These are phyloP conservation scores for Colletotrichum noveboracense DNA, from an alignment of 2,329 filamentous ascomycete genomes.

Conservation along the genomic window DNA sequence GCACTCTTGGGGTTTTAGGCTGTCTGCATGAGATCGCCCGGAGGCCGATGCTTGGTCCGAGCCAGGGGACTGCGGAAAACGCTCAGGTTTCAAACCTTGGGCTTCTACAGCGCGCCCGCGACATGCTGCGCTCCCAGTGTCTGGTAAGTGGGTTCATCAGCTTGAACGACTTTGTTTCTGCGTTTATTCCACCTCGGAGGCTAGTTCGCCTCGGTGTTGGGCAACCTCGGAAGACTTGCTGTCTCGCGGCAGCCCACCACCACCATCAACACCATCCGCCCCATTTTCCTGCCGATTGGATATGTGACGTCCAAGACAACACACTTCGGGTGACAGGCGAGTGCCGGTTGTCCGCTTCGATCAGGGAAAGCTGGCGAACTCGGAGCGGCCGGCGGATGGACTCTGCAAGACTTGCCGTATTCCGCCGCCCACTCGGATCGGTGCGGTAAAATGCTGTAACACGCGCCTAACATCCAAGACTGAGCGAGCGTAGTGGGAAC, in stretches of 20 bases:
- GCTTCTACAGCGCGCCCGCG: neutral
- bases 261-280: neutral
- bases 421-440: neutral
- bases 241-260: neutral
- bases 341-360: neutral
- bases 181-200: neutral
- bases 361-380: neutral
- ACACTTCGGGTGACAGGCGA: neutral
- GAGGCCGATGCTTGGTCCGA: constrained; percentile 7
- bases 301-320: neutral
- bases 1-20: neutral
- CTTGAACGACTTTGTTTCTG: neutral
- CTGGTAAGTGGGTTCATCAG: neutral
- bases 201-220: neutral
- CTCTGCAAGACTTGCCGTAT: neutral
- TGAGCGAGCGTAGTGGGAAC: neutral
- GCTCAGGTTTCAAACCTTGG: constrained; percentile 5
- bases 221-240: neutral
- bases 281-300: neutral
- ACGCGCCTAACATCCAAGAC: neutral
- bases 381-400: neutral
- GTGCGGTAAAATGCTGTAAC: neutral
- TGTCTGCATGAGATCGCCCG: neutral
- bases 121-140: neutral
- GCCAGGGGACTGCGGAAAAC: neutral